Base-by-base conservation (phyloP, 106 monocot species). In the Vanilla planifolia region DNA sequence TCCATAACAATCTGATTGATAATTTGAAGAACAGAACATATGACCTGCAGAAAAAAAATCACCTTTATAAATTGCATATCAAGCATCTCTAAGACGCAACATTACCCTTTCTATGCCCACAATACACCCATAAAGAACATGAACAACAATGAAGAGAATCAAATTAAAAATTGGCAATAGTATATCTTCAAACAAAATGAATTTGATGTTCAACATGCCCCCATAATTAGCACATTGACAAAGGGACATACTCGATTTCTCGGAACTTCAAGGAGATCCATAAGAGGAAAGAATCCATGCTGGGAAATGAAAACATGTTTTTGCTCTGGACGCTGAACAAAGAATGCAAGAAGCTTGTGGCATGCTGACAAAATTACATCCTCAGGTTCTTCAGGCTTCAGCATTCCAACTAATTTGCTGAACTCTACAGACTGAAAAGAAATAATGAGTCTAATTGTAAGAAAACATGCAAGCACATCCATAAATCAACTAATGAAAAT, bases 261-360 rank as follows among this genome's bases (percentile, higher is more conserved):
- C 17, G 83, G 92, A 61, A 86, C 62, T 66, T 84, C 92, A 73
- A 92, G 92, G 51, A 92, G 77, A 32, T 92, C 92, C 74, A 92
- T 73, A 28, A 92, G 62, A 27, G 73, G 92, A 21, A 88, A 75
- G 56, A 92, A 80, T 67, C 92, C 92, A 65, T 92, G 72, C 62
- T 81, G 87, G 10, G 80, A 67, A 68, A 92, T 72, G 52, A 75
- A 92, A 61, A 68, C 62, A 61, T 79, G 80, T 30, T 92, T 92
- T 47, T 80, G 87, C 66, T 92, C 92, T 30, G 92, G 80, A 13
- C 81, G 92, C 17, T 84, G 87, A 36, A 64, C 64, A 57, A 92
- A 80, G 36, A 88, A 78, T 8, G 65, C 36, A 51, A 77, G 64
- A 56, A 85, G 80, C 63, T 85, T 85, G 71, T 85, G 80, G 59